Conservation (phyloP, 352 stramenopile species). For the Pythium phragmitis region DNA sequence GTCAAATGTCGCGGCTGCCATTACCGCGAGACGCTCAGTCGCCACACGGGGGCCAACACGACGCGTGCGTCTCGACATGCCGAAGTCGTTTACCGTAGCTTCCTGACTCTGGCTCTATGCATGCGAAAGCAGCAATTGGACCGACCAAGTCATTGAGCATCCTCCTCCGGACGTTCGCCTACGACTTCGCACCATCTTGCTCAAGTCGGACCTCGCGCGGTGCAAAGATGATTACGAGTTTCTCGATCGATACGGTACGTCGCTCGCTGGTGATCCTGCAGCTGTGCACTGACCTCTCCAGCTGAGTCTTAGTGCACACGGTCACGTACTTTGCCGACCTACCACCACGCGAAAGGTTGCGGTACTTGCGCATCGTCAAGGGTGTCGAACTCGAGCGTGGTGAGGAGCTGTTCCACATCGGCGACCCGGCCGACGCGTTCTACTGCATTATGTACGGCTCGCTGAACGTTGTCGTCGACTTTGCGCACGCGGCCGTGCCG, state of each 20-base stretch:
- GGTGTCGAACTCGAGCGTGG: conserved; percentile 63
- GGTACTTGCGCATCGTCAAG: conserved; percentile 63
- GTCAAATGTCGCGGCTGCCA: conserved; percentile 2
- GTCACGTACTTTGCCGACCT: conserved; percentile 70
- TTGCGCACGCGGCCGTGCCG: conserved; percentile 59
- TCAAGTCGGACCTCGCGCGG: conserved; percentile 40
- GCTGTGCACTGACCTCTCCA: neutral
- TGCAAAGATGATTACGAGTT: conserved; percentile 63
- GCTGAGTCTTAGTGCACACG: conserved; percentile 36
- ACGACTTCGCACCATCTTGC: conserved; percentile 45
- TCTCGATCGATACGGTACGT: conserved; percentile 58
- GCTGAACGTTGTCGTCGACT: conserved; percentile 73
- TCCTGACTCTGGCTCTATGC: neutral
- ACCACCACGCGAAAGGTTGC: conserved; percentile 45
- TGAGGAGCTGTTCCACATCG: conserved; percentile 68
- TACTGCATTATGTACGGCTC: conserved; percentile 79
- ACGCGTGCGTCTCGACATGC: neutral
- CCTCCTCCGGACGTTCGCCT: conserved; percentile 40
- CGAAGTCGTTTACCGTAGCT: too few relatives aligned
- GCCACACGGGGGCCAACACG: neutral
- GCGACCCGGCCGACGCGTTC: conserved; percentile 67
- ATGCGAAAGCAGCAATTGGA: neutral
- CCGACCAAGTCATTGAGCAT: conserved; percentile 26
- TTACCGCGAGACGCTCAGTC: neutral
- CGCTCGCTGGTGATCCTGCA: neutral